Base-by-base conservation (phyloP, 306 rosid genomes). In the Medicago lupulina region DNA sequence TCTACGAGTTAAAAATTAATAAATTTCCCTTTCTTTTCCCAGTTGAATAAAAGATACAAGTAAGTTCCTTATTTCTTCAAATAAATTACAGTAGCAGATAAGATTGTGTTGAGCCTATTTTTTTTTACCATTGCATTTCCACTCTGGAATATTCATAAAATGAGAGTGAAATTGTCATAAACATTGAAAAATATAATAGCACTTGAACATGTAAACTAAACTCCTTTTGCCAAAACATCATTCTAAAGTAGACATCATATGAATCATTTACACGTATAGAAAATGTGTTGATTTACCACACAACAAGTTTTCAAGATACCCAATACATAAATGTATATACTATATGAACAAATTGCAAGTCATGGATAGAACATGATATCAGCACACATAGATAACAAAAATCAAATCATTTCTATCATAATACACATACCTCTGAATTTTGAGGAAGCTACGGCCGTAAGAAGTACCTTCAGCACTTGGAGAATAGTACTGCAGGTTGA, bases 391-490 rank as follows among this genome's bases (percentile, higher is more conserved):
- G 14, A 57, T 18, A 67, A 71, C 17, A 65, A 67, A 70, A 79
- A 79, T 34, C 28, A 34, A 63, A 66, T 61, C 8, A 9, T 18
- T 76, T 67, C 55, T 50, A 76, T 60, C 68, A 76, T 68, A 9
- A 73, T 61, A 36, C 76, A 38, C 83, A 14, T 87, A 96, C 99
- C 98, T 92, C 99, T 87, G 80, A 96, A 96, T 86, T 91, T 96
- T 61, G 96, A 61, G 76, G 99, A 96, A 71, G 99, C 96, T 82
- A 92, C 99, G 7, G 98, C 97, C 59, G 98, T 96, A 81, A 96
- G 98, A 76, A 96, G 98, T 77, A 92, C 99, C 88, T 96, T 96
- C 89, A 96, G 83, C 88, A 96, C 99, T 89, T 96, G 99, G 83
- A 96, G 87, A 86, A 91, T 82, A 21, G 99, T 92, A 81, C 99